These are phyloP conservation scores for Linnemannia elongata DNA, from an alignment of 192 early-diverging fungal genomes.

Conservation along the genomic window DNA sequence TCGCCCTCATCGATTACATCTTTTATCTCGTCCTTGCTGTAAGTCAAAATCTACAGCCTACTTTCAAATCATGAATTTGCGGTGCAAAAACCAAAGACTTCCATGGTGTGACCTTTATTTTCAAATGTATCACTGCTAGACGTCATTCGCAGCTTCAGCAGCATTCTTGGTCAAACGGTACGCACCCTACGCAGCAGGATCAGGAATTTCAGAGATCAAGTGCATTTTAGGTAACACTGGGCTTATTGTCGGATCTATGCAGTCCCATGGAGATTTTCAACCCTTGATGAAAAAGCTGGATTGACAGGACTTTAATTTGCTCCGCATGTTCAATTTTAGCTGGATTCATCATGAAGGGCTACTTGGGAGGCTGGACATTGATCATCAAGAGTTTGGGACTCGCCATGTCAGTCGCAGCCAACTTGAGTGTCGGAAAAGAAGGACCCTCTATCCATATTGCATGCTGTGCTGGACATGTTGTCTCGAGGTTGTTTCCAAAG, in stretches of 20 bases:
- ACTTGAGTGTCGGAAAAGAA: conserved; percentile 94
- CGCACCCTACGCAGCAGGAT: conserved; percentile 94
- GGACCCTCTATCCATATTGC: conserved; percentile 97
- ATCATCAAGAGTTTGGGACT: conserved; percentile 93
- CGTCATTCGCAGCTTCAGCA: conserved; percentile 77
- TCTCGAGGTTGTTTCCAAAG: conserved; percentile 81
- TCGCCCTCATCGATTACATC: conserved; percentile 80
- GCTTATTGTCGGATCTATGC: not conserved
- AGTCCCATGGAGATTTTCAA: not conserved
- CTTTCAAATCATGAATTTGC: not conserved
- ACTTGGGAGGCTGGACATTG: conserved; percentile 92
- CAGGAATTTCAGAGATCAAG: conserved; percentile 95
- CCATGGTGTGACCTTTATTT: not conserved
- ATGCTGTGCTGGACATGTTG: conserved; percentile 92
- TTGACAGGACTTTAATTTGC: not conserved
- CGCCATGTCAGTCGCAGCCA: conserved; percentile 90
- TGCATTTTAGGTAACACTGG: conserved; percentile 71
- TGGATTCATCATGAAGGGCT: conserved; percentile 95
- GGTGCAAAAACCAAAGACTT: not conserved
- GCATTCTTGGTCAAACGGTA: conserved; percentile 81
- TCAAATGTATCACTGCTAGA: conserved; percentile 45
- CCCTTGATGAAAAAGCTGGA: not conserved
- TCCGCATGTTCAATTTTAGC: conserved; percentile 56
- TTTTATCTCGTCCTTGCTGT: conserved; percentile 81
- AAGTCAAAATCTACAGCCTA: conserved; percentile 11